phyloP scores from a whole-genome alignment of 805 yeast genomes.

The Wickerhamiella alocasiicola region DNA sequence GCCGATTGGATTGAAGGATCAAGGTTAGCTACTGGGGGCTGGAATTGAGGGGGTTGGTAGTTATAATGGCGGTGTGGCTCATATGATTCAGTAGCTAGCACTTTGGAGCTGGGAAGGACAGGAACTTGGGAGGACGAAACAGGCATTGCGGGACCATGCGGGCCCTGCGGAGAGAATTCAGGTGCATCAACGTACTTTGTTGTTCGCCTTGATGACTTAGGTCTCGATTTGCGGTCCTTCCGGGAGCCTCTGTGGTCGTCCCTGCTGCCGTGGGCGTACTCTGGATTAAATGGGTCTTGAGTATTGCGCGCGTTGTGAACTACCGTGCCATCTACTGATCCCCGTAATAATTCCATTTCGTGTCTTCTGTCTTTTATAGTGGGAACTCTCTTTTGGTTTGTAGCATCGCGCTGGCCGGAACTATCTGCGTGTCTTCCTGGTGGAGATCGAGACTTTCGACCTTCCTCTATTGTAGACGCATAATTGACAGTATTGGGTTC shows the following conservation, averaged over 20 bases:
- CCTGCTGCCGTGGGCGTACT: too few species aligned
- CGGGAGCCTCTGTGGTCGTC: too few species aligned
- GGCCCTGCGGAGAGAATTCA: not conserved
- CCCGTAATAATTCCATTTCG: slow-evolving; percentile 2
- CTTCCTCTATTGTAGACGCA: slow-evolving; percentile 1
- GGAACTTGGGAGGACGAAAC: too few species aligned
- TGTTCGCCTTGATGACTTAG: too few species aligned
- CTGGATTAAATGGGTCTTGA: too few species aligned
- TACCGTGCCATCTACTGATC: not conserved
- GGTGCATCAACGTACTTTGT: not conserved
- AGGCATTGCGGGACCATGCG: not conserved
- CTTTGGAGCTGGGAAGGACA: too few species aligned
- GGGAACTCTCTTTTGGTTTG: not conserved
- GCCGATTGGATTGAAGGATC: not conserved
- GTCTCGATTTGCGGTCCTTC: too few species aligned
- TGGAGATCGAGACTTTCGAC: not conserved
- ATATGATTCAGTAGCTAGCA: too few species aligned
- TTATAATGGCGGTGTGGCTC: too few species aligned
- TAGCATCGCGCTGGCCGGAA: too few species aligned
- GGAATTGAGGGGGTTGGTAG: not conserved
- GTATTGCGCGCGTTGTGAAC: too few species aligned
- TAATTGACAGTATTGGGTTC: not conserved
- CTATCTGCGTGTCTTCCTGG: too few species aligned
- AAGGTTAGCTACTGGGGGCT: not conserved
- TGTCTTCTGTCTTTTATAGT: not conserved